Base-by-base conservation (phyloP, 2,329 filamentous ascomycete species). In the Curvularia sp. region DNA sequence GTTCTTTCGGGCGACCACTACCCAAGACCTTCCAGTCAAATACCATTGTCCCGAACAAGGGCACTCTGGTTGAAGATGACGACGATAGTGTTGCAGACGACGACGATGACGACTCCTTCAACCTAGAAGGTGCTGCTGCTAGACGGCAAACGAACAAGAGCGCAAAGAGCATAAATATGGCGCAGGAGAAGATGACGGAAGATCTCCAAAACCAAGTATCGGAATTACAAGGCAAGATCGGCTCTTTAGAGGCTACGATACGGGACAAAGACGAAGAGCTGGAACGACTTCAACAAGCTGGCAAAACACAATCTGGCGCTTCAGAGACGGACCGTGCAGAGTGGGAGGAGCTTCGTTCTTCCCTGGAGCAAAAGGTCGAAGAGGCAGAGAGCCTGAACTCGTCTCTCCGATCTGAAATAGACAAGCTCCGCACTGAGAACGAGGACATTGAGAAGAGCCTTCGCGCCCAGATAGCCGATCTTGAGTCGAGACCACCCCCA, bases 41-140 rank as follows among this genome's bases (percentile, higher is more conserved):
- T 74, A 98, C 93, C 0, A 96, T 98, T 70, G 90, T 98, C 30
- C 95, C 95, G 0, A 98, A 97, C 74, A 99, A 98, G 80, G 96
- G 94, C 71, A 97, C 91, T 0, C 93, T 98, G 89, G 87, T 98
- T 1, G 95, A 99, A 76, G 95, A 98, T 74, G 91, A 92, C 63
- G 79, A 79, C 57, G 81, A 79, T 55, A 83, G 82, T 19, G 80
- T 78, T 19, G 84, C 85, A 15, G 86, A 80, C 73, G 80, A 81
- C 12, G 83, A 87, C 41, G 71, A 30, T 30, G 28, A 89, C 53
- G 28, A 89, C 53, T 83, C 86, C 2, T 91, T 91, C 74, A 85
- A 84, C 15, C 72, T 89, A 38, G 86, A 87, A 51, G 75, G 72
- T 15, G 76, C 75, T 41, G 74, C 74, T 10, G 64, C 69, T n/a